A percentile compares a stretch with the other conserved stretches of the same genome.
Conservation (phyloP, 345 rosid genomes). For the Aquilaria sinensis region DNA sequence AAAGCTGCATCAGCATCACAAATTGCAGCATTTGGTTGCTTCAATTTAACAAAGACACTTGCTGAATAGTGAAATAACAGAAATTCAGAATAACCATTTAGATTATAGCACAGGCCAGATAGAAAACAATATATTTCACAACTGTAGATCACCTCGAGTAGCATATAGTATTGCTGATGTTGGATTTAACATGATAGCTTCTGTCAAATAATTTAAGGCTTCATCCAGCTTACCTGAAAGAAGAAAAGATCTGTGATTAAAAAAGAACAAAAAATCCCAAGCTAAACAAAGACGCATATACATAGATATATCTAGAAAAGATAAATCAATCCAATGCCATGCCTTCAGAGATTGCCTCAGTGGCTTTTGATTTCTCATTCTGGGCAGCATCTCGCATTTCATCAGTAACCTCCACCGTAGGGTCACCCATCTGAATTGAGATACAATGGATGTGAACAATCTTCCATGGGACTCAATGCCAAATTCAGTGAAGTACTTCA, state of each 20-base stretch:
- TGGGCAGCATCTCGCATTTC: constrained; percentile 71
- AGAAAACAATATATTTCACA: background rate
- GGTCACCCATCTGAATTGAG: constrained; percentile 63
- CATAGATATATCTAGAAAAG: no score
- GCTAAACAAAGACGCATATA: background rate
- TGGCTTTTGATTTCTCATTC: constrained; percentile 46
- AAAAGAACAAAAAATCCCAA: constrained; percentile 1
- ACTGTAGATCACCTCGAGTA: constrained; percentile 46
- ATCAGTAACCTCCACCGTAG: constrained; percentile 58
- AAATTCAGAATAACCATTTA: constrained; percentile 5
- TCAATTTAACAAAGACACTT: constrained; percentile 44
- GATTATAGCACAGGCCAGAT: constrained; percentile 2
- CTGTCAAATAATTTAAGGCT: constrained; percentile 53
- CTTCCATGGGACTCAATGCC: background rate
- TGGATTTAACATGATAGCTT: constrained; percentile 73
- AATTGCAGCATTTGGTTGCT: constrained; percentile 83
- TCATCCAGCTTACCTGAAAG: constrained; percentile 54
- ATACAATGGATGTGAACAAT: constrained; percentile 8
- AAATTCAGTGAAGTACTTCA: constrained; percentile 6
- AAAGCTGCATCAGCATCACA: constrained; percentile 71
- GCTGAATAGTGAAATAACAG: constrained; percentile 37
- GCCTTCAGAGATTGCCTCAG: constrained; percentile 64
- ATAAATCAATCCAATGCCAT: background rate
- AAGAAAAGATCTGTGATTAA: constrained; percentile 12
- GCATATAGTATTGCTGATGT: constrained; percentile 75